phyloP scores from a whole-genome alignment of 208 protist species.

The Trypanosoma melophagium region DNA sequence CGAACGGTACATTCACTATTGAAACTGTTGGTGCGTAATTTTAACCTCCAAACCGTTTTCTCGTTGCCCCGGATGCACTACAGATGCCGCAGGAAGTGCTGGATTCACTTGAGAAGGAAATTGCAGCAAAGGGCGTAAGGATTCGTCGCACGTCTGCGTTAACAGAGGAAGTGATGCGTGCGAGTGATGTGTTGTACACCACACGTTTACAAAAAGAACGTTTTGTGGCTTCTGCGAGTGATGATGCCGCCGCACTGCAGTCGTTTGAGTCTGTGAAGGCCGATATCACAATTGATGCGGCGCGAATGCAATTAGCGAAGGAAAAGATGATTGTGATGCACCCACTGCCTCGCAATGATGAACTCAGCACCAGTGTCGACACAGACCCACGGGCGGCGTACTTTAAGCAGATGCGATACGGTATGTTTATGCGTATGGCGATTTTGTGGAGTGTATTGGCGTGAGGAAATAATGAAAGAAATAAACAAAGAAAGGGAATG shows the following conservation, averaged over 20 bases:
- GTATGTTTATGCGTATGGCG: conserved; percentile 98
- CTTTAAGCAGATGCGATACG: conserved; percentile 98
- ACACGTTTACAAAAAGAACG: conserved; percentile 98
- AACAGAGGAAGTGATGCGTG: conserved; percentile 57
- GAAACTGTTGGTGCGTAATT: conserved; percentile 90
- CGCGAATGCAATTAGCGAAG: conserved; percentile 72
- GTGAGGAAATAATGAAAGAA: conserved; percentile 14
- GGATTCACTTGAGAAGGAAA: conserved; percentile 41
- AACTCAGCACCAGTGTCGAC: conserved; percentile 93
- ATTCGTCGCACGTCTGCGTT: conserved; percentile 34
- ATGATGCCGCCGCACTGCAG: conserved; percentile 54
- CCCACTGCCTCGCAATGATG: conserved; percentile 96
- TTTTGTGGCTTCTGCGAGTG: conserved; percentile 59
- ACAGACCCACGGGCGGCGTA: conserved; percentile 95
- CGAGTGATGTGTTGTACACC: conserved; percentile 96
- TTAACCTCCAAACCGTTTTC: conserved; percentile 73
- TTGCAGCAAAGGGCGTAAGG: conserved; percentile 44
- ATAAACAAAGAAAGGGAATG: conserved; percentile 3
- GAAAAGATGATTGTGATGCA: conserved; percentile 97
- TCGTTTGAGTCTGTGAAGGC: conserved; percentile 89
- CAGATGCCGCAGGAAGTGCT: conserved; percentile 90
- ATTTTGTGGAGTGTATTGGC: conserved; percentile 91
- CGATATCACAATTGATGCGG: conserved; percentile 70
- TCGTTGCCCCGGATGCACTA: conserved; percentile 88
- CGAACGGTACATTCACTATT: conserved; percentile 96